A percentile compares a stretch with the other conserved stretches of the same genome.
phyloP scores from a whole-genome alignment of 495 filamentous ascomycete species.

The Hypoxylon lienhwacheense region DNA sequence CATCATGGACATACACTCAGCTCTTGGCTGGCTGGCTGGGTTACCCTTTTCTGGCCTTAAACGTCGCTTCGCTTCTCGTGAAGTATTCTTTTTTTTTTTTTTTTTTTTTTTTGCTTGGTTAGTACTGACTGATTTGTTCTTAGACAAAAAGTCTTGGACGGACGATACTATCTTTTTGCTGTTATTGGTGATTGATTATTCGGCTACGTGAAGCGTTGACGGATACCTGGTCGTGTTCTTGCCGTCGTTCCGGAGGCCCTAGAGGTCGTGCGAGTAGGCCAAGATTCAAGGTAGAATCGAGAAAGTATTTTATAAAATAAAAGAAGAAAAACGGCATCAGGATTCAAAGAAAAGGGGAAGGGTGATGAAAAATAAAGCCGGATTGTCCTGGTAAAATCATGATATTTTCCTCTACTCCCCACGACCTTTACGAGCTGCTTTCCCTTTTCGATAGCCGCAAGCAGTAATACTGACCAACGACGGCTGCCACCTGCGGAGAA shows the following conservation, averaged over 20 bases:
- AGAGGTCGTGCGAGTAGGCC: background rate
- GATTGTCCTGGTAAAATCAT: constrained; percentile 32
- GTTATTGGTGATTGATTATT: constrained; percentile 9
- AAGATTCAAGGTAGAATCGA: constrained; percentile 5
- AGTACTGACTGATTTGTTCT: constrained; percentile 4
- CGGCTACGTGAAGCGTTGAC: constrained; percentile 14
- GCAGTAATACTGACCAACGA: constrained; percentile 30
- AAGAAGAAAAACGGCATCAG: constrained; percentile 1
- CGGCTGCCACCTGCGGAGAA: constrained; percentile 27
- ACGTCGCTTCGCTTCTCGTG: background rate
- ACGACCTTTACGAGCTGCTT: constrained; percentile 39
- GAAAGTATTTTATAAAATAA: constrained; percentile 19
- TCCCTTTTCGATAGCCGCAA: constrained; percentile 39
- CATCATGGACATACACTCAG: constrained; percentile 13
- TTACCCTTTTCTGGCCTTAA: constrained; percentile 2
- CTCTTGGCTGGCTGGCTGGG: constrained; percentile 3
- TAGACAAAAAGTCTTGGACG: constrained; percentile 6
- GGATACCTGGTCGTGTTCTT: constrained; percentile 4
- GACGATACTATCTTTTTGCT: background rate
- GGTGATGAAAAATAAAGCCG: constrained; percentile 10
- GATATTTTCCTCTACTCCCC: constrained; percentile 36
- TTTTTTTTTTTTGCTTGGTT: no score
- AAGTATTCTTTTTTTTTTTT: background rate
- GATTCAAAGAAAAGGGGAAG: background rate
- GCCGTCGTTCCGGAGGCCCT: constrained; percentile 7